phyloP scores from a whole-genome alignment of 208 protist species.

The Trypanosoma lewisi region DNA sequence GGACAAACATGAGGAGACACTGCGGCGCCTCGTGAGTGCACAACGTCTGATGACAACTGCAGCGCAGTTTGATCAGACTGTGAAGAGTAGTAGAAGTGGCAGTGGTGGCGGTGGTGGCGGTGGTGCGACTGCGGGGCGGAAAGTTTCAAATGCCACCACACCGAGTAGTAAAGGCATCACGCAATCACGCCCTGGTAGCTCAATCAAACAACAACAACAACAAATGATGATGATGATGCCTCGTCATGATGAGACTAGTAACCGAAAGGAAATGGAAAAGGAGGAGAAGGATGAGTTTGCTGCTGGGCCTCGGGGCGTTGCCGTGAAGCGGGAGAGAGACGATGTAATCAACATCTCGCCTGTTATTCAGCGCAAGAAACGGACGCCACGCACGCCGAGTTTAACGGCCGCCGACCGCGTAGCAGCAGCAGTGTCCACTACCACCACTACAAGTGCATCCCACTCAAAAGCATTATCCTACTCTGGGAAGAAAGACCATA shows the following conservation, averaged over 20 bases:
- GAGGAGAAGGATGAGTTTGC: slow-evolving; percentile 8
- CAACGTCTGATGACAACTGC: slow-evolving; percentile 45
- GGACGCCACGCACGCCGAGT: slow-evolving; percentile 73
- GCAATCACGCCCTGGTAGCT: slow-evolving; percentile 10
- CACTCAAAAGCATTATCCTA: not conserved
- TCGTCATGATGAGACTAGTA: not conserved
- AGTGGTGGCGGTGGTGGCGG: no score
- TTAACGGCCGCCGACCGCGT: slow-evolving; percentile 54
- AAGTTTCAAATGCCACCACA: slow-evolving; percentile 3
- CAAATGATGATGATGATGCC: slow-evolving; percentile 17
- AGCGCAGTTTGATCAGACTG: slow-evolving; percentile 33
- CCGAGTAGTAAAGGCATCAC: slow-evolving; percentile 10
- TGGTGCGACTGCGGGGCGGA: not conserved
- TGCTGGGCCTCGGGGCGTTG: not conserved
- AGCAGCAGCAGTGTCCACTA: not conserved
- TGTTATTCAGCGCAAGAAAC: slow-evolving; percentile 30
- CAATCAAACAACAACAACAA: slow-evolving; percentile 26
- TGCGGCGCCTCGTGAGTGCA: slow-evolving; percentile 47
- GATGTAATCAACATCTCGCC: slow-evolving; percentile 22
- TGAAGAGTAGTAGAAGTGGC: no score
- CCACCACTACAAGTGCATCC: not conserved
- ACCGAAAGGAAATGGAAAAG: slow-evolving; percentile 1
- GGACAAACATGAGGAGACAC: slow-evolving; percentile 48
- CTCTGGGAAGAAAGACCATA: not conserved
- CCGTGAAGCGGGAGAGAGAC: slow-evolving; percentile 22